Evolutionary conservation across 305 asterid species (phyloP).

Genomic region (Fraxinus angustifolia): DNA sequence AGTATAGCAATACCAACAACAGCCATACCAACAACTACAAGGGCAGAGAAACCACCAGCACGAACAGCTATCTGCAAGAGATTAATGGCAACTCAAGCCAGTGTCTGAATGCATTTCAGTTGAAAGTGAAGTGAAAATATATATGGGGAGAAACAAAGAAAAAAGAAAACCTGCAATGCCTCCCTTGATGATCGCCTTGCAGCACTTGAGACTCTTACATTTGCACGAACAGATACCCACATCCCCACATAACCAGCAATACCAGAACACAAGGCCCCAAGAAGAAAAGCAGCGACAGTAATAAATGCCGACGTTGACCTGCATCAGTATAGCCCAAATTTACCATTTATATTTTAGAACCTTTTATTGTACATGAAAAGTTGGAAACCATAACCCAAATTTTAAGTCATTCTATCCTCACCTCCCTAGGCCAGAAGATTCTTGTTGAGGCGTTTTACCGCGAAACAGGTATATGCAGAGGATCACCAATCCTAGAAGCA

Average conservation of each 20-base stretch:
- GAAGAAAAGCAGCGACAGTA: slow-evolving; percentile 87
- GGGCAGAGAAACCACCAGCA: slow-evolving; percentile 99
- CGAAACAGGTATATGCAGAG: slow-evolving; percentile 85
- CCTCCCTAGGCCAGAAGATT: slow-evolving; percentile 94
- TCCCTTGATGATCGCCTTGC: slow-evolving; percentile 98
- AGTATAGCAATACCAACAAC: slow-evolving; percentile 88
- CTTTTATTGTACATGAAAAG: not conserved
- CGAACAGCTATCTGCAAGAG: slow-evolving; percentile 88
- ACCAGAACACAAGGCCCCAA: slow-evolving; percentile 98
- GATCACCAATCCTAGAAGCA: slow-evolving; percentile 65
- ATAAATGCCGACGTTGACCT: slow-evolving; percentile 79
- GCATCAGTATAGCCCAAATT: slow-evolving; percentile 31
- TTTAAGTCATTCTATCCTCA: slow-evolving; percentile 24
- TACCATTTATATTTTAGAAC: slow-evolving; percentile 10
- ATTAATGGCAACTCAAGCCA: slow-evolving; percentile 26
- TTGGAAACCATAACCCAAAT: slow-evolving; percentile 16
- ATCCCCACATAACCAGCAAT: slow-evolving; percentile 98
- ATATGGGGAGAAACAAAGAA: not conserved
- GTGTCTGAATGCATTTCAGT: slow-evolving; percentile 18
- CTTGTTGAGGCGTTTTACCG: slow-evolving; percentile 86
- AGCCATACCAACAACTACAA: slow-evolving; percentile 98
- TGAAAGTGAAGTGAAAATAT: slow-evolving; percentile 13
- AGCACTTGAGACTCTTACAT: slow-evolving; percentile 98
- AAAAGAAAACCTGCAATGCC: slow-evolving; percentile 78
- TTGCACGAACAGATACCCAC: slow-evolving; percentile 99